Evolutionary conservation across 441 rosid genomes (phyloP).

Genomic region (Dalechampia spathulata): DNA sequence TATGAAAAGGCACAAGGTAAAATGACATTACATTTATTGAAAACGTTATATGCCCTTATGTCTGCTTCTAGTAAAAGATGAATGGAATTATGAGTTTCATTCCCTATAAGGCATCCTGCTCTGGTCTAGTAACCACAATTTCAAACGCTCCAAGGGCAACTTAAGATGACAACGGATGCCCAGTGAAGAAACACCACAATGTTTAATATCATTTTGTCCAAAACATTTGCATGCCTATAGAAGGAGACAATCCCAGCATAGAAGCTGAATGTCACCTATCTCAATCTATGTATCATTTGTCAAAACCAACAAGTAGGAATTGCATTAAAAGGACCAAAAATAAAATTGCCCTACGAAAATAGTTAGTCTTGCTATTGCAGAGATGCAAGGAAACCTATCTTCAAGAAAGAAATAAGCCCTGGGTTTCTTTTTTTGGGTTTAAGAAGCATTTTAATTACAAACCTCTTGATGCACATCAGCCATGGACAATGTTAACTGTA

Average conservation of each 20-base stretch:
- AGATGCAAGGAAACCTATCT: background rate
- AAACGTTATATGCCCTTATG: background rate
- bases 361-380: background rate
- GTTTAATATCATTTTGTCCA: background rate
- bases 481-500: slow-evolving; percentile 89
- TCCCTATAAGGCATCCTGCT: background rate
- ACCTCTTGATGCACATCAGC: slow-evolving; percentile 98
- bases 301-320: background rate
- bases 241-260: background rate
- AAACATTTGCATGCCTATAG: background rate
- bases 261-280: background rate
- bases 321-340: too few species aligned
- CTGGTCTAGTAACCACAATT: background rate
- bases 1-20: background rate
- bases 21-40: background rate
- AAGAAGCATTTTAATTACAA: slow-evolving; percentile 2
- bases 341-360: too few species aligned
- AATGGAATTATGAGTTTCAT: background rate
- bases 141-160: background rate
- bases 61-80: background rate
- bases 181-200: background rate
- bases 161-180: background rate
- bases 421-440: too few species aligned
- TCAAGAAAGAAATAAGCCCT: background rate
- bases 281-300: background rate